Percentiles rank a stretch among this genome's conserved stretches.
phyloP scores from a whole-genome alignment of 306 rosid genomes.

The Dalbergia cultrata region DNA sequence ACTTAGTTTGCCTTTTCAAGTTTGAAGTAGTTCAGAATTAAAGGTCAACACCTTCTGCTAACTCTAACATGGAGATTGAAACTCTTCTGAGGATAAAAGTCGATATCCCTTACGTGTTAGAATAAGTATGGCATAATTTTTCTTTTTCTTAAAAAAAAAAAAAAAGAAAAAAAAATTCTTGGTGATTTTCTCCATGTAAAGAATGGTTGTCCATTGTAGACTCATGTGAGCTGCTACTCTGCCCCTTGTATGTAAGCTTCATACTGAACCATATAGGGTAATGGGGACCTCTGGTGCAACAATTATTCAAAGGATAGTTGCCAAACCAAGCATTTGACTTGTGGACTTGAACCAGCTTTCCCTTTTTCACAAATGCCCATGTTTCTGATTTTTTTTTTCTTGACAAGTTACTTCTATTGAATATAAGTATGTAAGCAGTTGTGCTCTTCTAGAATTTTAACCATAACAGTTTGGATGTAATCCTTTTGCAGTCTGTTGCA shows the following conservation, averaged over 20 bases:
- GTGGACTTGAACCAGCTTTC: conserved; percentile 20
- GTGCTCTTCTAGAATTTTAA: conserved; percentile 24
- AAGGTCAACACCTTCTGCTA: conserved; percentile 24
- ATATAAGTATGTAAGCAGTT: conserved; percentile 13
- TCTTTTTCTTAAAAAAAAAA: background rate
- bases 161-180: background rate
- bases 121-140: background rate
- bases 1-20: conserved; percentile 23
- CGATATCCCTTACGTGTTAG: conserved; percentile 13
- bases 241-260: background rate
- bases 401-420: conserved; percentile 25
- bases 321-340: conserved; percentile 12
- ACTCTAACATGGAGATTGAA: conserved; percentile 13
- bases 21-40: conserved; percentile 20
- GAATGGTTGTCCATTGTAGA: conserved; percentile 6
- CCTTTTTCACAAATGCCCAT: conserved; percentile 8
- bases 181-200: background rate
- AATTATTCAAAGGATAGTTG: conserved; percentile 11
- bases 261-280: conserved; percentile 17
- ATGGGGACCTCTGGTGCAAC: conserved; percentile 33
- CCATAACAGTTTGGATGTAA: conserved; percentile 28
- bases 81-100: background rate
- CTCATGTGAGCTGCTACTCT: background rate
- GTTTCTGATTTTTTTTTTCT: conserved; percentile 24
- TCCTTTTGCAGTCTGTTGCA: conserved; percentile 63